Percentiles rank a stretch among this genome's conserved stretches.
These are phyloP conservation scores for Phanerochaete carnosa DNA, from an alignment of 768 basidiomycete genomes.

Conservation along the genomic window DNA sequence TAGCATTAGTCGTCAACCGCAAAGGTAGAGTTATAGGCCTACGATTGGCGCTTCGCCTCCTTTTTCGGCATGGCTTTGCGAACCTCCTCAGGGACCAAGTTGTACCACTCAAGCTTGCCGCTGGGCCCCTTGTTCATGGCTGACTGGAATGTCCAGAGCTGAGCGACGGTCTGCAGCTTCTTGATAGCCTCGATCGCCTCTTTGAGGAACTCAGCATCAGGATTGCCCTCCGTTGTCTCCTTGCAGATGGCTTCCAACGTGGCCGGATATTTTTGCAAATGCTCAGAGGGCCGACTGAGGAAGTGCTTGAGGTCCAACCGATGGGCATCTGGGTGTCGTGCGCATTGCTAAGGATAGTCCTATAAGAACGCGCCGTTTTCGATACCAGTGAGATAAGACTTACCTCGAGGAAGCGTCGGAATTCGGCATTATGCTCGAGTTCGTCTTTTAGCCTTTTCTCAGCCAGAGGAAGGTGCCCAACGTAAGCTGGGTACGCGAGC, in stretches of 20 bases:
- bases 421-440: constrained; percentile 73
- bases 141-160: constrained; percentile 85
- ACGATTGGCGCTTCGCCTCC: constrained; percentile 85
- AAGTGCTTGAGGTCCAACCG: constrained; percentile 76
- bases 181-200: constrained; percentile 85
- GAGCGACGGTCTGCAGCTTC: constrained; percentile 75
- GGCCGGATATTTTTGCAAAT: constrained; percentile 81
- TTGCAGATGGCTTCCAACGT: constrained; percentile 82
- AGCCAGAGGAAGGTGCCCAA: constrained; percentile 80
- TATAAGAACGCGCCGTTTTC: not conserved
- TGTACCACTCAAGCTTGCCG: constrained; percentile 88
- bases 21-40: constrained; percentile 26
- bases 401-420: constrained; percentile 86
- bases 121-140: constrained; percentile 82
- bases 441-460: constrained; percentile 89
- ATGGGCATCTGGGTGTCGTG: constrained; percentile 50
- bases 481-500: constrained; percentile 79
- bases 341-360: constrained; percentile 40
- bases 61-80: constrained; percentile 61
- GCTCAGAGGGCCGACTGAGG: constrained; percentile 75
- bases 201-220: constrained; percentile 78
- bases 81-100: constrained; percentile 71
- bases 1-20: not conserved
- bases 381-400: constrained; percentile 5
- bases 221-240: constrained; percentile 77